Evolutionary conservation across 2,329 filamentous ascomycete species (phyloP).

Genomic region (Penicillium sp.): DNA sequence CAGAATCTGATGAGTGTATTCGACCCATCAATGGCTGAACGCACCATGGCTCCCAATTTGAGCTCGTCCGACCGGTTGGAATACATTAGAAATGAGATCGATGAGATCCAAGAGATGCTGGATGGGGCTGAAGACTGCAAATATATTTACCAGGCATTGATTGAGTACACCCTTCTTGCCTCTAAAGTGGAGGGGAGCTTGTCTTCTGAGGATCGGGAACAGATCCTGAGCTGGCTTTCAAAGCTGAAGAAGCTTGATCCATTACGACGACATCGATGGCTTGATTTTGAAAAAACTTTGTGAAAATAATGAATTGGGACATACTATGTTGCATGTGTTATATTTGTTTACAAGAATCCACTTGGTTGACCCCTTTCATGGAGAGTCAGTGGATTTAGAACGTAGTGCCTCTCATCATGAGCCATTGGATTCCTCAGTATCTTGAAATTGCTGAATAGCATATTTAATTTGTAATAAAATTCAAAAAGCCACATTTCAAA

Average conservation of each 20-base stretch:
- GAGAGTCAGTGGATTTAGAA: not conserved
- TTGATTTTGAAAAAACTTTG: conserved; percentile 59
- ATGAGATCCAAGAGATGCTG: conserved; percentile 67
- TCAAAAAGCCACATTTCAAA: not conserved
- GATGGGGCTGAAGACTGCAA: conserved; percentile 71
- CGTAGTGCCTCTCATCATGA: not conserved
- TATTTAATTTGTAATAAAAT: conserved; percentile 1
- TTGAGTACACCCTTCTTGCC: conserved; percentile 69
- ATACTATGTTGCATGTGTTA: not conserved
- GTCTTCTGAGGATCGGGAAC: conserved; percentile 43
- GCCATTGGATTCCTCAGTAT: not conserved
- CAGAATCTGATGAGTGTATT: conserved; percentile 77
- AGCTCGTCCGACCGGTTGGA: conserved; percentile 59
- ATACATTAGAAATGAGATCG: conserved; percentile 69
- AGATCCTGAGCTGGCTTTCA: conserved; percentile 60
- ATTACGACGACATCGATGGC: conserved; percentile 72
- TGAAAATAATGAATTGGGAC: conserved; percentile 27
- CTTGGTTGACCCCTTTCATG: not conserved
- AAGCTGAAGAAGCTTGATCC: conserved; percentile 70
- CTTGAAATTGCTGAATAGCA: not conserved
- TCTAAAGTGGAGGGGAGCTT: conserved; percentile 50
- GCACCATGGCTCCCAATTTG: conserved; percentile 65
- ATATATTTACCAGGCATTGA: conserved; percentile 84
- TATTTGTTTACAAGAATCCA: conserved; percentile 6
- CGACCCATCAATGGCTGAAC: conserved; percentile 49